Evolutionary conservation across 2,329 filamentous ascomycete genomes (phyloP), one percentile per base, ranked within the genome.

Genomic region (Elsinoe ampelina): DNA sequence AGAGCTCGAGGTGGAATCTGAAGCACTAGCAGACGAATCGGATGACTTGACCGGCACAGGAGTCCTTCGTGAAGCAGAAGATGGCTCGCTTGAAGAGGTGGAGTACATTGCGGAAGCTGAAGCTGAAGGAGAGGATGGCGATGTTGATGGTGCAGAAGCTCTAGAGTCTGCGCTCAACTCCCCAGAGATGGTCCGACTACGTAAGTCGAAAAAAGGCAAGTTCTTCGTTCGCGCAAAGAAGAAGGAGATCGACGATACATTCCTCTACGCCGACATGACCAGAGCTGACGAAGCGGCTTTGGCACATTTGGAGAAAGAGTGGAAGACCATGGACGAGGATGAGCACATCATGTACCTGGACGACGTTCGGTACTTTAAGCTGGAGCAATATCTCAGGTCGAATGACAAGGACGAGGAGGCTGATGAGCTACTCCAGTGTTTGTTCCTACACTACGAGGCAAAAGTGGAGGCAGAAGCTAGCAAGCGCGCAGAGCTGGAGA

Each of bases 81-180:
- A 79, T 57, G 85, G 85, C 2, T 68, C 73, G 6, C 72, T 83
- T 2, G 83, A 89, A 66, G 83, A 87, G 65, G 73, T 87, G 11
- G 75, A 78, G 22, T 80, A 80, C 34, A 67, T 68, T 5, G 64
- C 67, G 32, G 58, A 63, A n/a, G 34, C 34, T 7, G 58, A 63
- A n/a, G 34, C 34, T 7, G 63, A 63, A n/a, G 61, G 66, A 8
- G 58, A 58, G 36, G 57, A 59, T 8, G 54, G 57, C 22, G 59
- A 58, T 30, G 48, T 57, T 20, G 56, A 32, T 36, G 57, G 30
- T 15, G 41, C 54, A 36, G 22, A 34, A 20, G 13, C 39, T 34
- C 34, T 56, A 3, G 54, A 56, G 20, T 26, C 39, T 22, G 41
- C 41, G 8, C 30, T 56, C 17, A 56, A 48, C 30, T 56, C 54